Evolutionary conservation across 2,329 filamentous ascomycete genomes (phyloP).

Genomic region (Mycocentrospora acerina): DNA sequence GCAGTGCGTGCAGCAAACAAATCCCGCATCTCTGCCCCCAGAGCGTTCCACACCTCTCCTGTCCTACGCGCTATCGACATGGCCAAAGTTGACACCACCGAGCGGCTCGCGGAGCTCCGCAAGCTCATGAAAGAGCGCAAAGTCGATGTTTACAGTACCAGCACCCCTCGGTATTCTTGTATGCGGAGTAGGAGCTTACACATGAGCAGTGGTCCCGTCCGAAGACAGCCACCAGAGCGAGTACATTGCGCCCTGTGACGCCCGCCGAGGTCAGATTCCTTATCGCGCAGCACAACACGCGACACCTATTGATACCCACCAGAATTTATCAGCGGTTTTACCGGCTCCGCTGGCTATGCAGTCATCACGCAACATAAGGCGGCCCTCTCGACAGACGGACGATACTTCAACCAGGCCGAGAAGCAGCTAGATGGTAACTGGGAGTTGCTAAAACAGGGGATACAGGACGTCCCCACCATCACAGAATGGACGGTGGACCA

Average conservation of each 20-base stretch:
- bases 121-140: constrained; percentile 83
- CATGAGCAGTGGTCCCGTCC: constrained; percentile 77
- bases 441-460: constrained; percentile 86
- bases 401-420: constrained; percentile 95
- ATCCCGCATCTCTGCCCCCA: constrained; percentile 10
- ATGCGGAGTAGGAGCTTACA: constrained; percentile 42
- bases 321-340: constrained; percentile 91
- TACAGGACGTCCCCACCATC: constrained; percentile 94
- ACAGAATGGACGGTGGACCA: constrained; percentile 92
- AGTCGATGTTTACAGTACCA: constrained; percentile 85
- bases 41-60: constrained; percentile 35
- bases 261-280: constrained; percentile 63
- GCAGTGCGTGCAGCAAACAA: constrained; percentile 28
- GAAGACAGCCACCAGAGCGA: constrained; percentile 98
- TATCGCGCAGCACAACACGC: constrained; percentile 13
- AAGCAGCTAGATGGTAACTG: constrained; percentile 92
- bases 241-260: constrained; percentile 96
- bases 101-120: constrained; percentile 74
- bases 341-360: constrained; percentile 90
- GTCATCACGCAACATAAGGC: constrained; percentile 85
- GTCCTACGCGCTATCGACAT: constrained; percentile 56
- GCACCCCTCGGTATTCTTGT: background rate
- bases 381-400: constrained; percentile 88
- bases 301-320: constrained; percentile 26
- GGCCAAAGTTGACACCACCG: constrained; percentile 76